Evolutionary conservation across 2,329 filamentous ascomycete genomes (phyloP), one percentile per base, ranked within the genome.

Genomic region (Paecilomyces niveus): DNA sequence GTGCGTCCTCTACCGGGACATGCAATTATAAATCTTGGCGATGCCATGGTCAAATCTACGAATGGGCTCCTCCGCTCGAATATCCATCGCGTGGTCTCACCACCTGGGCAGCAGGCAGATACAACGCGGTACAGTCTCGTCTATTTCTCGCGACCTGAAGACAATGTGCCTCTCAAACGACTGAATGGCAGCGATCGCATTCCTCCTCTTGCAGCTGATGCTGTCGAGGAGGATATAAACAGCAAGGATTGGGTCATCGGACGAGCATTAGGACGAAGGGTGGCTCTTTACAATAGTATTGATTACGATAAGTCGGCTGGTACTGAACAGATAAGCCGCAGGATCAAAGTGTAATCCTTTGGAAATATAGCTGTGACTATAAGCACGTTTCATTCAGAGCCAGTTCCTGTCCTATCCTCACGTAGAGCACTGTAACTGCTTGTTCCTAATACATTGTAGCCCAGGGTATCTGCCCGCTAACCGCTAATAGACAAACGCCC

Each of bases 121-220:
- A 59, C 57, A 15, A 76, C 73, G 21, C 70, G 83, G 57, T 81
- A 78, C 64, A 83, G 80, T 67, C 62, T 84, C 21, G 81, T 83
- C 9, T 84, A 84, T 64, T 84, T 84, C 67, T 71, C 75, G 29
- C 67, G 82, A 61, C 81, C 81, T 2, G 79, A 77, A 63, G 76
- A 82, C 68, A 71, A 78, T 24, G 76, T 81, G 15, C 55, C 77
- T 22, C 62, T 81, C 64, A 75, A 70, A 59, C 66, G 74, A 45
- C 54, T 78, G 58, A 68, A 74, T 8, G 72, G 72, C 0, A 71
- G 72, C 53, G 57, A 65, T 53, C 62, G 63, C 10, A 75, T 76
- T 57, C 72, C 74, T 32, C 61, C 63, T 1, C 59, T 76, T 26
- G 65, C 63, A 13, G 62, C 67, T 10, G 70, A 63, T 5, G 67